These are phyloP conservation scores for Curvularia sp. DNA, from an alignment of 2,329 filamentous ascomycete genomes.

Conservation along the genomic window DNA sequence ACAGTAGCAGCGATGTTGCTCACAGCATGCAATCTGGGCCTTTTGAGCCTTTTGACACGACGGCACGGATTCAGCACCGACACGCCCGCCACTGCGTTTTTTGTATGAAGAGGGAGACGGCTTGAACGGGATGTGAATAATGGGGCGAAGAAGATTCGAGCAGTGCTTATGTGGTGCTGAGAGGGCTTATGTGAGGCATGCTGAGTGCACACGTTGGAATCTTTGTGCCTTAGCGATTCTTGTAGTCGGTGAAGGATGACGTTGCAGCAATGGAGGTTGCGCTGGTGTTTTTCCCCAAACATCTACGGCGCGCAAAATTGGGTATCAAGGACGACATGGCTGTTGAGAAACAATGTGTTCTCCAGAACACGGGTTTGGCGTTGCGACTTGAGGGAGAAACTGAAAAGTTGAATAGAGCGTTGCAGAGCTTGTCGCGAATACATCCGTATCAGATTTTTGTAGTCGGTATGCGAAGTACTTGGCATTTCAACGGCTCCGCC, in stretches of 20 bases:
- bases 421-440: too few relatives aligned
- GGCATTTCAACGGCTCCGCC: neutral
- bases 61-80: constrained; percentile 9
- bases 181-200: neutral
- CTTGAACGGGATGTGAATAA: too few relatives aligned
- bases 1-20: neutral
- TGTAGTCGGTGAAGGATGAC: neutral
- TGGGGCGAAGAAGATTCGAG: too few relatives aligned
- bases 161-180: neutral
- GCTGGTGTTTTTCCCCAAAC: neutral
- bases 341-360: too few relatives aligned
- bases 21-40: neutral
- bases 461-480: neutral
- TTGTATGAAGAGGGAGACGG: constrained; percentile 13
- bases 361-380: too few relatives aligned
- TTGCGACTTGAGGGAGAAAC: too few relatives aligned
- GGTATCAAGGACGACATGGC: neutral
- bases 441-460: neutral
- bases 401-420: too few relatives aligned
- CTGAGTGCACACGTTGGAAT: neutral
- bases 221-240: neutral
- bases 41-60: constrained; percentile 12
- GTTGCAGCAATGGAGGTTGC: neutral
- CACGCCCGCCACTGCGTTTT: constrained; percentile 22
- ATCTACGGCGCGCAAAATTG: neutral